These are phyloP conservation scores for Suillus lakei DNA, from an alignment of 768 basidiomycete genomes.

Conservation along the genomic window DNA sequence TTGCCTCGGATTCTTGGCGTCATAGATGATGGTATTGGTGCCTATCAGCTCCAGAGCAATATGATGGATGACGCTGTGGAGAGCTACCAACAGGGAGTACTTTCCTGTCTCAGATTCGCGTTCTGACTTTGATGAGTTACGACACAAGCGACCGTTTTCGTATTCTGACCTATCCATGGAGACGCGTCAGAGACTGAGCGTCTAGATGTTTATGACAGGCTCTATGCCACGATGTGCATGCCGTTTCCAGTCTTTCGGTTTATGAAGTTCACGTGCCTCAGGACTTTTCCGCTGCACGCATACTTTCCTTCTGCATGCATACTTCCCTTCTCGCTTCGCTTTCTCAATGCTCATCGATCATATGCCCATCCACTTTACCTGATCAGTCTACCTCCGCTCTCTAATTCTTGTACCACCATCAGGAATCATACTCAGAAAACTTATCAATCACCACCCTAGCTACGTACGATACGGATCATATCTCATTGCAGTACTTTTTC, in stretches of 20 bases:
- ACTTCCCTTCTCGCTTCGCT: slow-evolving; percentile 16
- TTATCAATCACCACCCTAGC: slow-evolving; percentile 16
- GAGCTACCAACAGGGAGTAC: slow-evolving; percentile 27
- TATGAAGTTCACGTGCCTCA: slow-evolving; percentile 13
- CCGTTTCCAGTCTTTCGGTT: background rate
- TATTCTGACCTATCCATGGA: slow-evolving; percentile 17
- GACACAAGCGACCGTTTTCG: slow-evolving; percentile 27
- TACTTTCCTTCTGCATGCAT: slow-evolving; percentile 14
- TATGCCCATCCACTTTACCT: slow-evolving; percentile 30
- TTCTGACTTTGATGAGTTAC: slow-evolving; percentile 34
- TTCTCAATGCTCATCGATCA: slow-evolving; percentile 9
- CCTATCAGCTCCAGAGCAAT: slow-evolving; percentile 26
- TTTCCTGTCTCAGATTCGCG: slow-evolving; percentile 41
- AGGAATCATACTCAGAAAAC: slow-evolving; percentile 17
- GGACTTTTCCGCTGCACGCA: slow-evolving; percentile 32
- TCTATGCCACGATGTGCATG: background rate
- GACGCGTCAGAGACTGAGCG: slow-evolving; percentile 1
- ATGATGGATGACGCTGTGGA: slow-evolving; percentile 1
- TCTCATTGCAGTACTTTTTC: slow-evolving; percentile 13
- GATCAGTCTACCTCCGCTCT: slow-evolving; percentile 37
- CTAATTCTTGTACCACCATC: slow-evolving; percentile 17
- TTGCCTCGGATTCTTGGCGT: slow-evolving; percentile 23
- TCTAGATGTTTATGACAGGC: slow-evolving; percentile 2
- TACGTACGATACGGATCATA: slow-evolving; percentile 22
- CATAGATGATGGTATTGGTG: slow-evolving; percentile 26